Conservation (phyloP, 345 rosid species). For the Salix udensis region DNA sequence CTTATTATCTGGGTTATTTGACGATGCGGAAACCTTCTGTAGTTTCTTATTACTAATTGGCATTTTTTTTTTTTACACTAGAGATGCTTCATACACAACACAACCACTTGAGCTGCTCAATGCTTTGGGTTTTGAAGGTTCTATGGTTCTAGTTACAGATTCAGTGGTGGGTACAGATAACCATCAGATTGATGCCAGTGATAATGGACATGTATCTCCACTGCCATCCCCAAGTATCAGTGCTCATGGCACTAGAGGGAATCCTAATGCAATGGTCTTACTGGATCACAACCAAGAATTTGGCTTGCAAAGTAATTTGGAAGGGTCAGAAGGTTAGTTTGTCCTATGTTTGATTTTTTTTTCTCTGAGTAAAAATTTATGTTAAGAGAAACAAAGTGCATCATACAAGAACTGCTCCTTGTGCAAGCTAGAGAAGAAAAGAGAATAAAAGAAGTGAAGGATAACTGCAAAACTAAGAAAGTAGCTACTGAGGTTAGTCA, state of each 20-base stretch:
- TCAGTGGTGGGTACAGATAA: slow-evolving; percentile 38
- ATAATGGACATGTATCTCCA: slow-evolving; percentile 31
- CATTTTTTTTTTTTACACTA: slow-evolving; percentile 18
- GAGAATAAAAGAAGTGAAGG: background rate
- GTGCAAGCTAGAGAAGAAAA: background rate
- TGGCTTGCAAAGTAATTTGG: slow-evolving; percentile 36
- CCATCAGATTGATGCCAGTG: slow-evolving; percentile 33
- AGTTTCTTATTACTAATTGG: slow-evolving; percentile 5
- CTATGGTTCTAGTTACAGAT: slow-evolving; percentile 36
- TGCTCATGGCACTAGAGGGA: slow-evolving; percentile 30
- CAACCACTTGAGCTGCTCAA: slow-evolving; percentile 96
- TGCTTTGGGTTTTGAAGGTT: slow-evolving; percentile 57
- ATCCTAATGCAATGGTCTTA: slow-evolving; percentile 22
- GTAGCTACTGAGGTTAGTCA: background rate
- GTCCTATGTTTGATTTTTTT: background rate
- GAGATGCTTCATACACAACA: slow-evolving; percentile 96
- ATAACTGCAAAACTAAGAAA: background rate
- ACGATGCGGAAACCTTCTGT: background rate
- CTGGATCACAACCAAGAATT: slow-evolving; percentile 35
- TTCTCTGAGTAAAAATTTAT: background rate
- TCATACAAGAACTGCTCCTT: background rate
- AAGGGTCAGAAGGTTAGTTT: slow-evolving; percentile 66
- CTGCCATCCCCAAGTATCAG: slow-evolving; percentile 34
- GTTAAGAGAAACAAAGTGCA: background rate
- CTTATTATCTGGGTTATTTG: slow-evolving; percentile 1